Evolutionary conservation across 2,329 filamentous ascomycete species (phyloP).

Genomic region (Mariannaea sp.): DNA sequence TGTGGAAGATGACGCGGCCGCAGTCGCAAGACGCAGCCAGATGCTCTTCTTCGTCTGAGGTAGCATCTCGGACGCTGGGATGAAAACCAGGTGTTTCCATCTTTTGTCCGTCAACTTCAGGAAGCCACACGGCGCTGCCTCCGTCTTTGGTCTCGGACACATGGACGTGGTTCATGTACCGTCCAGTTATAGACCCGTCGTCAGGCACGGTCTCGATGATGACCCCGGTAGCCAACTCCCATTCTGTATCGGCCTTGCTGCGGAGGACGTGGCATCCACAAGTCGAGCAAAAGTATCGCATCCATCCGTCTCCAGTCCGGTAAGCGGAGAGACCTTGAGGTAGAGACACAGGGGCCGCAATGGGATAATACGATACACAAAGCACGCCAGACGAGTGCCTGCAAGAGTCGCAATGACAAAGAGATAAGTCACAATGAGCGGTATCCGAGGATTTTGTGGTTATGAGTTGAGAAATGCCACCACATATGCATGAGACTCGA

Average conservation of each 20-base stretch:
- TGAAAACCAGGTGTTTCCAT: neutral
- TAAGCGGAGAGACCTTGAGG: conserved; percentile 21
- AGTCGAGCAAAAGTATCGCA: conserved; percentile 46
- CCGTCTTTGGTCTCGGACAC: conserved; percentile 44
- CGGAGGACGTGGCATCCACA: conserved; percentile 51
- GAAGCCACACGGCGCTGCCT: conserved; percentile 43
- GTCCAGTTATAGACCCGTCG: neutral
- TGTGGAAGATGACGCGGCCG: conserved; percentile 56
- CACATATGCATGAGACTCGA: conserved; percentile 20
- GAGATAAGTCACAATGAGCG: conserved; percentile 15
- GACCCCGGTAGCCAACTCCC: conserved; percentile 47
- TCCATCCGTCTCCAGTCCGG: conserved; percentile 9
- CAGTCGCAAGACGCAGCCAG: conserved; percentile 39
- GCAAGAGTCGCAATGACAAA: conserved; percentile 43
- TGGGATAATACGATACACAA: conserved; percentile 45
- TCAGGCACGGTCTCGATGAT: conserved; percentile 29
- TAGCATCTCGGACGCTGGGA: neutral
- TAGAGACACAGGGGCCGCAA: conserved; percentile 25
- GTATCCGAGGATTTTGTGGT: neutral
- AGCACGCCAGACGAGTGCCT: conserved; percentile 44
- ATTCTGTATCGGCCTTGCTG: conserved; percentile 19
- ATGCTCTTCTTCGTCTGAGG: neutral
- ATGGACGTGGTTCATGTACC: conserved; percentile 27
- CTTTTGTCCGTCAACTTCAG: neutral
- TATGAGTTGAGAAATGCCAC: conserved; percentile 15